Conservation (phyloP, 352 stramenopile genomes). For the Globisporangium nodosum region DNA sequence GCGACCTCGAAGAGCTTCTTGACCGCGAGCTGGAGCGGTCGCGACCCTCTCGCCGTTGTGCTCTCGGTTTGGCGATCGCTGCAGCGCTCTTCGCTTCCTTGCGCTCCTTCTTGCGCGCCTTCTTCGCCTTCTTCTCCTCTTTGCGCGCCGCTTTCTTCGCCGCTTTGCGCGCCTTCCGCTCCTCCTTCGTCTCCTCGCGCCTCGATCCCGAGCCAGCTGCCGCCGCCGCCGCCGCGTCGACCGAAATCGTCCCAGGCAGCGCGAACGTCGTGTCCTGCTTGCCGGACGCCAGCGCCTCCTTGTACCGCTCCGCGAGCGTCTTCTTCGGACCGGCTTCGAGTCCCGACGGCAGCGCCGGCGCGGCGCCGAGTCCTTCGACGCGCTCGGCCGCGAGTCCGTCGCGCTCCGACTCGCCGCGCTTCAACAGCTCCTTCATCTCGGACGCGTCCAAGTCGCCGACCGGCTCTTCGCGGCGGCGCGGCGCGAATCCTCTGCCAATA, state of each 20-base stretch:
- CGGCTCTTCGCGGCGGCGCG: slow-evolving; percentile 37
- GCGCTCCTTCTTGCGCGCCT: slow-evolving; percentile 49
- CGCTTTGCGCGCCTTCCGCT: slow-evolving; percentile 47
- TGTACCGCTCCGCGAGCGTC: slow-evolving; percentile 68
- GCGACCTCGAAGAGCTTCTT: neutral
- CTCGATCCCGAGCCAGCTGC: neutral
- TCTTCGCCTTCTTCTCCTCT: slow-evolving; percentile 57
- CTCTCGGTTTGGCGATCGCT: neutral
- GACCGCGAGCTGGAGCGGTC: neutral
- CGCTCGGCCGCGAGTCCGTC: slow-evolving; percentile 67
- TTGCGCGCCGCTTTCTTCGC: slow-evolving; percentile 46
- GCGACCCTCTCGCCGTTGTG: neutral
- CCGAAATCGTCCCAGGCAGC: slow-evolving; percentile 34
- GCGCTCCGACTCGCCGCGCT: slow-evolving; percentile 66
- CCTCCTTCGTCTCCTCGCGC: slow-evolving; percentile 17
- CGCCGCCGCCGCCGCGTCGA: neutral
- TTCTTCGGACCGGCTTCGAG: slow-evolving; percentile 48
- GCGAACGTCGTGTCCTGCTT: slow-evolving; percentile 57
- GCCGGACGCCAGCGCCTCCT: slow-evolving; percentile 48
- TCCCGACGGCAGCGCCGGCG: slow-evolving; percentile 35
- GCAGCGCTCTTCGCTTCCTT: neutral
- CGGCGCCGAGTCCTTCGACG: slow-evolving; percentile 83
- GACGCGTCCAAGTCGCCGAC: slow-evolving; percentile 52
- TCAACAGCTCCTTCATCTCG: slow-evolving; percentile 86
- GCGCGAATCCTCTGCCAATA: slow-evolving; percentile 50